Evolutionary conservation across 2,329 filamentous ascomycete genomes (phyloP).

Genomic region (Rachicladosporium sp.): DNA sequence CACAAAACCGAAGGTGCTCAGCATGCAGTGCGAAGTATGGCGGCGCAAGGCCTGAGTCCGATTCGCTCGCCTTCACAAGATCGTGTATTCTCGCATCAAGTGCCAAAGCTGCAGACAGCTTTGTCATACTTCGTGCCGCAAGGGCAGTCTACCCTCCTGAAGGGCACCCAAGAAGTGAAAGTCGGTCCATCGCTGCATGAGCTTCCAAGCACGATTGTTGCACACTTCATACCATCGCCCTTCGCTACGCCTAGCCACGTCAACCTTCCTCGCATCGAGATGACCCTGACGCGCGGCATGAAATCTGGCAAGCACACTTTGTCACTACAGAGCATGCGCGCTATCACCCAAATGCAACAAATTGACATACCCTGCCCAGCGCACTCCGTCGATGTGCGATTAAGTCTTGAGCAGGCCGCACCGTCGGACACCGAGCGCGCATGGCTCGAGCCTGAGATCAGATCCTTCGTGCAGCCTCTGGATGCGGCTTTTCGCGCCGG

Average conservation of each 20-base stretch:
- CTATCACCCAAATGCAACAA: not conserved
- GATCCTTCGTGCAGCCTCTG: constrained; percentile 8
- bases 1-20: not conserved
- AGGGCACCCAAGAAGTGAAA: not conserved
- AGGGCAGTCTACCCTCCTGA: not conserved
- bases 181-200: not conserved
- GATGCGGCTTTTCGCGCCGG: constrained; percentile 7
- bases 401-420: constrained; percentile 8
- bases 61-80: too few species aligned
- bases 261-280: constrained; percentile 7
- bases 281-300: constrained; percentile 5
- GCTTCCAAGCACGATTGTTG: constrained; percentile 4
- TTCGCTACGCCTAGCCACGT: constrained; percentile 4
- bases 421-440: constrained; percentile 3
- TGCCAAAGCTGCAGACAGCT: constrained; percentile 5
- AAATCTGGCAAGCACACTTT: not conserved
- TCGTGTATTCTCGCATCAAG: constrained; percentile 1
- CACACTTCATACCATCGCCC: constrained; percentile 10
- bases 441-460: constrained; percentile 8
- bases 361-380: constrained; percentile 10
- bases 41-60: not conserved
- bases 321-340: constrained; percentile 3
- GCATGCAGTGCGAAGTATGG: too few species aligned
- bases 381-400: constrained; percentile 12
- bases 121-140: constrained; percentile 11